Conservation (phyloP, 1,139 yeast genomes). For the Suhomyces wounanorum region DNA sequence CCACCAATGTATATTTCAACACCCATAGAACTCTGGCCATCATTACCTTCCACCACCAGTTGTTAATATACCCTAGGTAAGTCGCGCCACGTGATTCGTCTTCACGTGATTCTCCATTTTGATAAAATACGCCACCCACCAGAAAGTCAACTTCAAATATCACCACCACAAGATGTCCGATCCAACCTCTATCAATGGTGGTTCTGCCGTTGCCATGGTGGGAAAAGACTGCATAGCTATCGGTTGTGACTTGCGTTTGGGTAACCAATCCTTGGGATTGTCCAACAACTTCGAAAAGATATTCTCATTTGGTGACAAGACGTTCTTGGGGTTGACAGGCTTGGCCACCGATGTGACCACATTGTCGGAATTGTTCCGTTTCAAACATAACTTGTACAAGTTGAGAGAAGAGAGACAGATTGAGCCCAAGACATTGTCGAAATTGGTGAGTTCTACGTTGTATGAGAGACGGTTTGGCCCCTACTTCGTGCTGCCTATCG, state of each 20-base stretch:
- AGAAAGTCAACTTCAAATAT: not conserved
- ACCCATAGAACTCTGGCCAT: no score
- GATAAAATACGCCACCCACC: slow-evolving; percentile 4
- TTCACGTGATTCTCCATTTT: not conserved
- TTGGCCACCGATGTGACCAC: slow-evolving; percentile 93
- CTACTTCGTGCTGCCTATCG: slow-evolving; percentile 94
- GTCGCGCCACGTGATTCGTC: not conserved
- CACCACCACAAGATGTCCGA: slow-evolving; percentile 38
- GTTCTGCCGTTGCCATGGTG: slow-evolving; percentile 97
- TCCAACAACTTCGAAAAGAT: slow-evolving; percentile 92
- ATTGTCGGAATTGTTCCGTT: slow-evolving; percentile 75
- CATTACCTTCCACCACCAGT: no score
- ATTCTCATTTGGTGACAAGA: slow-evolving; percentile 77
- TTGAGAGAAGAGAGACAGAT: slow-evolving; percentile 88
- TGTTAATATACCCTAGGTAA: no score
- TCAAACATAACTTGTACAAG: slow-evolving; percentile 85
- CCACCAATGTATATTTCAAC: no score
- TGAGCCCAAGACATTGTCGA: slow-evolving; percentile 93
- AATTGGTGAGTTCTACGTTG: slow-evolving; percentile 84
- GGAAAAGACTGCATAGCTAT: slow-evolving; percentile 99
- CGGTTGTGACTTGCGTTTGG: slow-evolving; percentile 92
- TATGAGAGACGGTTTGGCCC: slow-evolving; percentile 96
- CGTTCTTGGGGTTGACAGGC: slow-evolving; percentile 90
- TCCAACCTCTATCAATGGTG: slow-evolving; percentile 62
- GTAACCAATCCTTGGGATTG: slow-evolving; percentile 90